Evolutionary conservation across 495 filamentous ascomycete species (phyloP).

Genomic region (Hypoxylon perforatum): DNA sequence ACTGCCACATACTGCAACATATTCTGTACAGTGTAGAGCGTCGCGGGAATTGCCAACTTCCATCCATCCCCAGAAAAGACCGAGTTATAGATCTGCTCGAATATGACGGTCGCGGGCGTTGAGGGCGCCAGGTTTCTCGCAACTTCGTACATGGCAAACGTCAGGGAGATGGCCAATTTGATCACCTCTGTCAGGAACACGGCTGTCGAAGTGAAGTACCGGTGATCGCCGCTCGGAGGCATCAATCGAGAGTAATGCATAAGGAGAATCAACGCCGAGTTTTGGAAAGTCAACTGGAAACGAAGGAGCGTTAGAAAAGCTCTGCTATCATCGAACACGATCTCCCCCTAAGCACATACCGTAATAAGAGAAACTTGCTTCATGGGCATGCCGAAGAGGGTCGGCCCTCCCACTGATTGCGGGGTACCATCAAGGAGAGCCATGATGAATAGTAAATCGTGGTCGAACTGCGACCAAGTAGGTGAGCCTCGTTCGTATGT

Average conservation of each 20-base stretch:
- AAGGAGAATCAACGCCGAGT: constrained; percentile 81
- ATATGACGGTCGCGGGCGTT: constrained; percentile 80
- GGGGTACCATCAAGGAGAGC: constrained; percentile 50
- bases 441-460: constrained; percentile 42
- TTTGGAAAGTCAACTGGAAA: constrained; percentile 78
- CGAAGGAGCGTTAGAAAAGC: constrained; percentile 42
- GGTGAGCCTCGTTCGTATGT: constrained; percentile 8
- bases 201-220: constrained; percentile 93
- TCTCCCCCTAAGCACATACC: constrained; percentile 61
- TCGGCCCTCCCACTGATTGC: constrained; percentile 53
- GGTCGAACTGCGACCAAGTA: constrained; percentile 5
- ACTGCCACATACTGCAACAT: constrained; percentile 92
- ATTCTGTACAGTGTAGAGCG: constrained; percentile 90
- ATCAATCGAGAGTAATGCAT: constrained; percentile 95
- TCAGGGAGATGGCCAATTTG: constrained; percentile 86
- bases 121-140: constrained; percentile 77
- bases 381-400: constrained; percentile 73
- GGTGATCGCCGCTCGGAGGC: constrained; percentile 80
- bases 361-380: constrained; percentile 83
- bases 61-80: constrained; percentile 95
- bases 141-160: constrained; percentile 87
- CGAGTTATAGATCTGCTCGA: constrained; percentile 79
- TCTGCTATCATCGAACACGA: constrained; percentile 1
- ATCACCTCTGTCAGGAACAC: constrained; percentile 94
- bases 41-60: constrained; percentile 92